A percentile compares a stretch with the other conserved stretches of the same genome.
Conservation (phyloP, 768 basidiomycete species). For the Gautieria morchelliformis region DNA sequence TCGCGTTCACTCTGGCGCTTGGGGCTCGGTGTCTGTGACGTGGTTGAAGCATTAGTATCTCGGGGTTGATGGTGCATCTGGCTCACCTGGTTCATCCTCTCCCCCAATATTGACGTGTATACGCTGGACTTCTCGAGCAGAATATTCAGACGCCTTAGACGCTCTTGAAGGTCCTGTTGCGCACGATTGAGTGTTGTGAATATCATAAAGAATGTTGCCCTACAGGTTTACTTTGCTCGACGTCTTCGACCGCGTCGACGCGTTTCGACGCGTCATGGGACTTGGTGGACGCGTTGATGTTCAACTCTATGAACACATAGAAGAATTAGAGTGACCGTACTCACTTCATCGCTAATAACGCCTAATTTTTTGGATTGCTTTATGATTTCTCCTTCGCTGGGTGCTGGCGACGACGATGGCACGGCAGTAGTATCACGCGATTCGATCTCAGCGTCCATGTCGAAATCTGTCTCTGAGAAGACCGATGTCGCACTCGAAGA, state of each 20-base stretch:
- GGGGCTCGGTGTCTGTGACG: slow-evolving; percentile 13
- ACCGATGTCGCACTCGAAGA: neutral
- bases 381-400: neutral
- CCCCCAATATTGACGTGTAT: slow-evolving; percentile 62
- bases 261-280: neutral
- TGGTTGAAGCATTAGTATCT: slow-evolving; percentile 11
- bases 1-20: neutral
- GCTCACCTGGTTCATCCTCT: slow-evolving; percentile 63
- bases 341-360: neutral
- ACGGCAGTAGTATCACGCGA: neutral
- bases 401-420: slow-evolving; percentile 4
- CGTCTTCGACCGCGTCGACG: neutral
- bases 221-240: neutral
- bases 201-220: neutral
- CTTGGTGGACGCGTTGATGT: neutral
- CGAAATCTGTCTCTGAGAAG: neutral
- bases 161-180: slow-evolving; percentile 37
- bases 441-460: neutral
- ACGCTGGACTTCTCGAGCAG: slow-evolving; percentile 68
- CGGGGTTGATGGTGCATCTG: slow-evolving; percentile 21
- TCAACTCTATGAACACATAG: neutral
- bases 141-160: slow-evolving; percentile 45
- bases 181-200: too few relatives aligned
- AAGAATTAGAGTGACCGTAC: neutral
- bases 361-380: neutral